Base-by-base conservation (phyloP, 2,329 filamentous ascomycete species). In the Colletotrichum trifolii region DNA sequence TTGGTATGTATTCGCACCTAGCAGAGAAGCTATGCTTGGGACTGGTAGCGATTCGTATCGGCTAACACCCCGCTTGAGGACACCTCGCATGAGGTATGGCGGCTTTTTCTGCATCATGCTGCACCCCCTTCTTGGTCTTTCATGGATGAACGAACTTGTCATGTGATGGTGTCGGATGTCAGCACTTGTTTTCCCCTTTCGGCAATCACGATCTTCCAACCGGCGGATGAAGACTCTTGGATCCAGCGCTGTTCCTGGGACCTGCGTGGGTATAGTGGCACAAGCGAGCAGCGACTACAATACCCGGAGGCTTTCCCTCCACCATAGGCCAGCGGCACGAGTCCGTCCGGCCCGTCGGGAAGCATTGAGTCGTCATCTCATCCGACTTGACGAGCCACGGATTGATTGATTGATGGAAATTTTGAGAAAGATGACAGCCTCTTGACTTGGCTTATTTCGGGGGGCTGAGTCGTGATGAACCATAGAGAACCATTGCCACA, bases 361-460 rank as follows among this genome's bases (percentile, higher is more conserved):
- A n/a, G n/a, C 35, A 15, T 48, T 11, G n/a, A 9, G 2, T 36
- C 33, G 63, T 53, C 10, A 35, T 13, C 33, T 66, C 63, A n/a
- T 25, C 33, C 42, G 58, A 56, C 40, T 1, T 0, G 3, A 53
- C n/a, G 33, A 13, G 15, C 8, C 7, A 17, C 36, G 3, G 9
- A 15, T 10, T 43, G 9, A 42, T 53, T 66, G 58, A 66, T 66
- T 66, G 63, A 63, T 63, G 63, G 63, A 66, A 62, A 57, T 63
- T 57, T 8, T 12, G 8, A 11, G 11, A 2, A 35, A n/a, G 5
- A 4, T 8, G 15, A 2, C 38, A 15, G 13, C 8, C n/a, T 40
- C 38, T 52, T 56, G 46, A 48, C 36, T 47, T 15, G 40, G 3
- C 45, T 62, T 35, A 42, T 34, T 65, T 43, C 35, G 40, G 33